phyloP scores from a whole-genome alignment of 192 early-diverging fungal species.

The Linnemannia zychae region DNA sequence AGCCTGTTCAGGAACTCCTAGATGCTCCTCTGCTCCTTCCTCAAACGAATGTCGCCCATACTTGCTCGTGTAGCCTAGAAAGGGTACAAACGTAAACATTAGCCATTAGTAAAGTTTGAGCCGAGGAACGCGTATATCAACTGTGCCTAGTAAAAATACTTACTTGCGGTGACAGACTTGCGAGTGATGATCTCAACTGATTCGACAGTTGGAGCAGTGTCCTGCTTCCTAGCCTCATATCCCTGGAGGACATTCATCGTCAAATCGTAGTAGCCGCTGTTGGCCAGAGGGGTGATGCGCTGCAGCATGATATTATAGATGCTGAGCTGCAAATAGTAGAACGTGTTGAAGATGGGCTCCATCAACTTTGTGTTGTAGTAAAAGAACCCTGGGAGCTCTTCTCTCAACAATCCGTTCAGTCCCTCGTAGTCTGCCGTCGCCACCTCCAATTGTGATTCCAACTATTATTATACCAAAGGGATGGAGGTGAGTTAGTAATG shows the following conservation, averaged over 20 bases:
- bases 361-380: constrained; percentile 81
- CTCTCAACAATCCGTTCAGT: constrained; percentile 85
- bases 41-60: constrained; percentile 27
- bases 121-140: neutral
- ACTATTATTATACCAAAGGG: constrained; percentile 14
- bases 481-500: neutral
- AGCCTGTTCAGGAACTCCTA: neutral
- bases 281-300: constrained; percentile 66
- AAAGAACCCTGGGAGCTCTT: constrained; percentile 86
- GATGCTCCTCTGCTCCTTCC: constrained; percentile 10
- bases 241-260: constrained; percentile 58
- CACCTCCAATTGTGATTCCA: constrained; percentile 80
- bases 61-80: constrained; percentile 40
- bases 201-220: constrained; percentile 50
- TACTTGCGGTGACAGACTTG: constrained; percentile 49
- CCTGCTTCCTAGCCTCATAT: constrained; percentile 54
- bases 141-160: neutral
- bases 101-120: neutral
- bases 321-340: constrained; percentile 87
- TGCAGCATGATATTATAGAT: constrained; percentile 80
- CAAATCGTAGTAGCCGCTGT: constrained; percentile 70
- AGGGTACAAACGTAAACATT: neutral
- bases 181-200: constrained; percentile 44
- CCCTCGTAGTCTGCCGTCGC: constrained; percentile 89
- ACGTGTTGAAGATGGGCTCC: constrained; percentile 87